phyloP scores from a whole-genome alignment of 371 early-diverging fungal species.

The Syncephalis fuscata region DNA sequence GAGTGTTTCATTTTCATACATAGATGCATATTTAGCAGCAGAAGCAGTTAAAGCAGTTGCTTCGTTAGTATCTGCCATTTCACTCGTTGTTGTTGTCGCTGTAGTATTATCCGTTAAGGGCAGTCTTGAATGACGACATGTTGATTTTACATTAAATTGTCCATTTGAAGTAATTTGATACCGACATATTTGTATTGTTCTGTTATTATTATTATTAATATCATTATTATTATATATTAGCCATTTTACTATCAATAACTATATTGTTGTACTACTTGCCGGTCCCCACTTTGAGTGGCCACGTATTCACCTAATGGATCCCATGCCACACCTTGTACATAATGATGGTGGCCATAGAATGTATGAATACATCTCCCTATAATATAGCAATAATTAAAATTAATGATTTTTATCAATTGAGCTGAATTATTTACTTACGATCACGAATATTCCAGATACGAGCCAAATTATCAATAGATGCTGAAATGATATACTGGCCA shows the following conservation, averaged over 20 bases:
- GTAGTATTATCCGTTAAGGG: background rate
- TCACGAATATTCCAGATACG: conserved; percentile 72
- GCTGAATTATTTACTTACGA: conserved; percentile 20
- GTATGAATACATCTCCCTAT: conserved; percentile 60
- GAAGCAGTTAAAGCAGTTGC: conserved; percentile 4
- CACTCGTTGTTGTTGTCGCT: background rate
- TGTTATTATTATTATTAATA: conserved; percentile 1
- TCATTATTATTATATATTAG: no score
- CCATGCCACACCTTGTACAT: conserved; percentile 94
- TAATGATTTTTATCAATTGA: background rate
- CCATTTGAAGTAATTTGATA: background rate
- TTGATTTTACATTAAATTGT: background rate
- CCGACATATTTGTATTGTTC: conserved; percentile 2
- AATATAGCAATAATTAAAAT: background rate
- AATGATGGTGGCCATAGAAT: conserved; percentile 74
- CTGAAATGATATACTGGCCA: conserved; percentile 72
- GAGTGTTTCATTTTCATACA: conserved; percentile 80
- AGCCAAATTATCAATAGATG: conserved; percentile 82
- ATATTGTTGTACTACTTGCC: conserved; percentile 26
- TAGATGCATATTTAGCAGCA: conserved; percentile 16
- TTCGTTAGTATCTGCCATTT: conserved; percentile 8
- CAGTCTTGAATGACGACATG: background rate
- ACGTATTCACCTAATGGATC: conserved; percentile 80
- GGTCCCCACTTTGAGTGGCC: conserved; percentile 84
- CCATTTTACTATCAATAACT: no score